phyloP scores from a whole-genome alignment of 176 grass and related monocot genomes.

The Tillandsia fasciculata region DNA sequence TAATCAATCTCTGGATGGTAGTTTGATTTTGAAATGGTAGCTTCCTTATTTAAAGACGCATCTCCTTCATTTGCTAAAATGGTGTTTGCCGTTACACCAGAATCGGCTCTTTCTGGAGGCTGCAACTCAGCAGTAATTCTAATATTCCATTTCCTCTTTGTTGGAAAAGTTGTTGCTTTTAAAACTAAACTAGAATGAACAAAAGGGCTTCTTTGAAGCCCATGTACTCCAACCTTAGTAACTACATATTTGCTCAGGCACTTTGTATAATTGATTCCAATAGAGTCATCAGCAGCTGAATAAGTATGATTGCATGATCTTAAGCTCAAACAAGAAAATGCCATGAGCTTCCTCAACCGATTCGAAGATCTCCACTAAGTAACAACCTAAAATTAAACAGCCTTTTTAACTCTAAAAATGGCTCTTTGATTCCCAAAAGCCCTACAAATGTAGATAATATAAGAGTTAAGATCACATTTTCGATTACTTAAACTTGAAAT shows the following conservation, averaged over 20 bases:
- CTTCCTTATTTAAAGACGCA: slow-evolving; percentile 4
- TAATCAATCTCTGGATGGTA: slow-evolving; percentile 4
- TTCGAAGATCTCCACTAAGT: too few relatives aligned
- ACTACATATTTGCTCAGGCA: background rate
- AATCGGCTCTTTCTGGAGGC: background rate
- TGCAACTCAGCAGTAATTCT: background rate
- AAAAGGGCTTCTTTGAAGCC: background rate
- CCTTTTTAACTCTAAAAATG: background rate
- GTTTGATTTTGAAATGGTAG: background rate
- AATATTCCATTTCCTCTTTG: background rate
- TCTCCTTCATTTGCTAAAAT: background rate
- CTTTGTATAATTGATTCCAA: background rate
- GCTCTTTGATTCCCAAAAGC: background rate
- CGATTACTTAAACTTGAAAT: background rate
- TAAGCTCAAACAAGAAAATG: slow-evolving; percentile 1
- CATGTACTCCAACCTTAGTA: background rate
- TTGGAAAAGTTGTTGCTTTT: background rate
- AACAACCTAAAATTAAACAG: too few relatives aligned
- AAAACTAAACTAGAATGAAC: background rate
- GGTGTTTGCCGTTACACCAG: background rate
- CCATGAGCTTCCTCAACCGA: background rate
- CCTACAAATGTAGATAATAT: background rate
- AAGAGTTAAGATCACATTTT: background rate
- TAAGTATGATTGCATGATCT: background rate
- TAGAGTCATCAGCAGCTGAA: background rate